phyloP scores from a whole-genome alignment of 1,284 basidiomycete genomes.

The Moesziomyces aphidis region DNA sequence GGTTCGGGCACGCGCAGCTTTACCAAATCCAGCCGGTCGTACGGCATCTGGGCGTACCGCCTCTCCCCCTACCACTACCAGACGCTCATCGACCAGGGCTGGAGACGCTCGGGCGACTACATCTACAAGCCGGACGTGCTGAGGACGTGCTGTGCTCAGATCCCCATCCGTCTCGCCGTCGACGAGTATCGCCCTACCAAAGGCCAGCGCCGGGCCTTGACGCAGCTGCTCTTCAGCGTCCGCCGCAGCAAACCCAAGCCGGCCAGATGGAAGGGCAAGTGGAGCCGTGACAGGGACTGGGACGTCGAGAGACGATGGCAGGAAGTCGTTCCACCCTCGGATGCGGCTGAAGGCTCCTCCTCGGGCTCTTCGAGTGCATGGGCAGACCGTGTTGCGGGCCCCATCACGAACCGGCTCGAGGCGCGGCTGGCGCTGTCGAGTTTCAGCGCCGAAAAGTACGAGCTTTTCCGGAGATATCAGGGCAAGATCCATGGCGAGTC shows the following conservation, averaged over 20 bases:
- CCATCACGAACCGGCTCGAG: conserved; percentile 26
- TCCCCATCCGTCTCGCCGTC: conserved; percentile 53
- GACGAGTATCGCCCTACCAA: conserved; percentile 31
- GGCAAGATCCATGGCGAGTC: conserved; percentile 53
- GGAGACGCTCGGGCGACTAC: conserved; percentile 61
- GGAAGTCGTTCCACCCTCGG: conserved; percentile 12
- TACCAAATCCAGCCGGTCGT: conserved; percentile 66
- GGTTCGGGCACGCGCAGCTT: conserved; percentile 61
- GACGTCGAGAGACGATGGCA: conserved; percentile 33
- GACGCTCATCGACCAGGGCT: conserved; percentile 57
- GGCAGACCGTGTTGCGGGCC: conserved; percentile 38
- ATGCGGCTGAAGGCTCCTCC: background rate
- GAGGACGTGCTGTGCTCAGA: conserved; percentile 62
- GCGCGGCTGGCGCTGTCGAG: conserved; percentile 32
- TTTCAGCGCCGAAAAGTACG: conserved; percentile 58
- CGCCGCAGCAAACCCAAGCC: conserved; percentile 30
- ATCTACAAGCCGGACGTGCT: conserved; percentile 63
- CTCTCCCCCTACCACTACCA: conserved; percentile 59
- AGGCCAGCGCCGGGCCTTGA: conserved; percentile 46
- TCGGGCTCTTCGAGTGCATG: conserved; percentile 13
- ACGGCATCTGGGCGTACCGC: conserved; percentile 65
- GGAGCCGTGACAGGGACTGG: conserved; percentile 39
- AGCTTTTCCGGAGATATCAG: conserved; percentile 62
- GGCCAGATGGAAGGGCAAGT: conserved; percentile 55
- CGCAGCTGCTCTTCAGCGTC: conserved; percentile 47